These are phyloP conservation scores for Sporothrix mexicana DNA, from an alignment of 2,329 filamentous ascomycete genomes.

Conservation along the genomic window DNA sequence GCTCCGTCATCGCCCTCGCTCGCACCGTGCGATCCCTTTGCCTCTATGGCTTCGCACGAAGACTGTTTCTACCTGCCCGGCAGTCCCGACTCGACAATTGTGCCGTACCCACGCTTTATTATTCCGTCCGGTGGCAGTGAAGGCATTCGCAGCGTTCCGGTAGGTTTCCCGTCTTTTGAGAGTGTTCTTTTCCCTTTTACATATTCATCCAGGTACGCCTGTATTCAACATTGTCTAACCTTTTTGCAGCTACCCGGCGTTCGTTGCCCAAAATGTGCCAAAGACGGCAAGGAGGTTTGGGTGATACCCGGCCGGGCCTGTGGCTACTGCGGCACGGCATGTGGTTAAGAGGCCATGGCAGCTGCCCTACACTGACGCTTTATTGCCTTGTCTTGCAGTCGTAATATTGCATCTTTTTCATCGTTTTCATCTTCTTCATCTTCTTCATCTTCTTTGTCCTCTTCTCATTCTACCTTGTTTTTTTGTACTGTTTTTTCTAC, in stretches of 20 bases:
- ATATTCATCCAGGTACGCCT: too few species aligned
- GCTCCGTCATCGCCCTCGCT: constrained; percentile 11
- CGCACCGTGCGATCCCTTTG: constrained; percentile 7
- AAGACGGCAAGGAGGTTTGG: constrained; percentile 40
- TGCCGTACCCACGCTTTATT: constrained; percentile 27
- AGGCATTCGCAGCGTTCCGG: constrained; percentile 35
- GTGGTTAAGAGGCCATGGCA: constrained; percentile 29
- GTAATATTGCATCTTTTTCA: background rate
- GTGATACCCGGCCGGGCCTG: constrained; percentile 40
- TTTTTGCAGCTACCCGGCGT: constrained; percentile 39
- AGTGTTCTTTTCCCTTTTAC: background rate
- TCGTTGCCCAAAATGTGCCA: constrained; percentile 39
- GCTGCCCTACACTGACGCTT: background rate
- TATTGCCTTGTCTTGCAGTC: background rate
- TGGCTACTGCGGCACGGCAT: constrained; percentile 40
- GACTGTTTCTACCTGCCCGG: background rate
- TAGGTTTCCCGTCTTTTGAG: constrained; percentile 22
- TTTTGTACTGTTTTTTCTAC: constrained; percentile 2
- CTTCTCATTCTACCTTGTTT: background rate
- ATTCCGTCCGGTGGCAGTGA: constrained; percentile 27
- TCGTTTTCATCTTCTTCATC: background rate
- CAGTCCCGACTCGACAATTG: constrained; percentile 2
- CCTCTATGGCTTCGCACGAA: background rate
- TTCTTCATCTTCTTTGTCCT: background rate
- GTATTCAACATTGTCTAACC: background rate